Evolutionary conservation across 2,329 filamentous ascomycete species (phyloP), one percentile per base, ranked within the genome.

Genomic region (Scytalidium sp.): DNA sequence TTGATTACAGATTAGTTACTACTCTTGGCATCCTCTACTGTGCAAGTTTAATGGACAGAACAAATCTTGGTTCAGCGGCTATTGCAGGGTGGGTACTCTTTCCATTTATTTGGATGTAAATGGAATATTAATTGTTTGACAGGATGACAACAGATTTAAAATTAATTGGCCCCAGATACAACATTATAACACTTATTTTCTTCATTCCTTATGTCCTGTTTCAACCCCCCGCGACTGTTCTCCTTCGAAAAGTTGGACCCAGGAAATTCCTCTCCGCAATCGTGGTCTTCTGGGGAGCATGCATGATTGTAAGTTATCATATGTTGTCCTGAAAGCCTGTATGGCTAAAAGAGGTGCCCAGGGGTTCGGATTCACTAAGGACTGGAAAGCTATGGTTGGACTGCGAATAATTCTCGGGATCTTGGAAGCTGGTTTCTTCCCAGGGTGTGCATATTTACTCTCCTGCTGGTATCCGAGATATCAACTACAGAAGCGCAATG

Each of bases 31-130:
- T 77, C 56, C 78, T 90, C 70, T 92, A 92, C 67, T 89, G 86
- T 64, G 75, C 89, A 59, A 86, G 80, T 56, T 70, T 93, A 51
- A 88, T 93, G 82, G 89, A 94, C 63, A 76, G 89, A 25, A 90
- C 86, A 2, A 93, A 93, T 66, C 70, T 92, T 64, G 81, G 81
- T n/a, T 75, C 81, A 19, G 88, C 87, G 39, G 81, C 81, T 42
- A 85, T 93, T 64, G 88, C 89, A 19, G 88, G 78, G 75, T 78
- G 61, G 49, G 64, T 41, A 11, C 13, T n/a, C 29, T 46, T 15
- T n/a, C 57, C 7, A 9, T 45, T 41, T 6, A n/a, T 7, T 22
- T 6, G 15, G 22, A 20, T 36, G 15, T 20, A 25, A 8, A 15
- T 45, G 21, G 21, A 23, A 9, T 43, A 44, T 40, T 36, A 29